Conservation (phyloP, 495 filamentous ascomycete species). For the Hypoxylon fuscum region DNA sequence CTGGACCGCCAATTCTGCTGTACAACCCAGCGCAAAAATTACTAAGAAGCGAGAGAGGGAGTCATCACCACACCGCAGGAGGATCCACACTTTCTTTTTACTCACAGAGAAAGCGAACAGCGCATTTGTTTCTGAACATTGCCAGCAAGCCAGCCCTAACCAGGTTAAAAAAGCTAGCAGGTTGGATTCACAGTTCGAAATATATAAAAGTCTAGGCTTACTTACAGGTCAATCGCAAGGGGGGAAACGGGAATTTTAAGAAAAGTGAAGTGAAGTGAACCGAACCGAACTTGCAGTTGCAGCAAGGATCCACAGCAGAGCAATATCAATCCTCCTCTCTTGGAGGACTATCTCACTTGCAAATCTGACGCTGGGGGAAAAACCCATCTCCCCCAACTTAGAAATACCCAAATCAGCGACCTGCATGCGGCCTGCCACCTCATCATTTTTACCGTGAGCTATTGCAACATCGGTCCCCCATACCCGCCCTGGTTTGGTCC, state of each 20-base stretch:
- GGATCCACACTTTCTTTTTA: constrained; percentile 34
- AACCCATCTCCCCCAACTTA: constrained; percentile 44
- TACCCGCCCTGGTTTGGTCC: constrained; percentile 43
- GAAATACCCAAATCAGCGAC: constrained; percentile 49
- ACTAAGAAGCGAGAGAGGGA: constrained; percentile 38
- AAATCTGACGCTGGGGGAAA: constrained; percentile 44
- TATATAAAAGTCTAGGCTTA: constrained; percentile 12
- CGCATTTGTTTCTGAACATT: constrained; percentile 20
- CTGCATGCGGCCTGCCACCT: constrained; percentile 49
- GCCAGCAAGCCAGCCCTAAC: constrained; percentile 27
- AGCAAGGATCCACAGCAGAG: constrained; percentile 29
- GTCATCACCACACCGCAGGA: constrained; percentile 39
- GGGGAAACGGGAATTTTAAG: constrained; percentile 1
- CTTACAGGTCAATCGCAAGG: constrained; percentile 24
- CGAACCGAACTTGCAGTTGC: constrained; percentile 19
- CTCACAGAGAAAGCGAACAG: constrained; percentile 31
- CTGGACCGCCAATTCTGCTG: constrained; percentile 25
- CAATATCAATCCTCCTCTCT: constrained; percentile 35
- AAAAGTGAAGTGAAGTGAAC: background rate
- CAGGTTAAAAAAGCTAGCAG: constrained; percentile 12
- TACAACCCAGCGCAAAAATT: constrained; percentile 36
- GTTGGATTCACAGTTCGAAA: constrained; percentile 15
- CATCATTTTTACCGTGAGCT: constrained; percentile 48
- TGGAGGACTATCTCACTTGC: constrained; percentile 37
- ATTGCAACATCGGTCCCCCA: constrained; percentile 50